A percentile compares a stretch with the other conserved stretches of the same genome.
phyloP scores from a whole-genome alignment of 2,329 filamentous ascomycete species.

The Xylariaceae sp. region DNA sequence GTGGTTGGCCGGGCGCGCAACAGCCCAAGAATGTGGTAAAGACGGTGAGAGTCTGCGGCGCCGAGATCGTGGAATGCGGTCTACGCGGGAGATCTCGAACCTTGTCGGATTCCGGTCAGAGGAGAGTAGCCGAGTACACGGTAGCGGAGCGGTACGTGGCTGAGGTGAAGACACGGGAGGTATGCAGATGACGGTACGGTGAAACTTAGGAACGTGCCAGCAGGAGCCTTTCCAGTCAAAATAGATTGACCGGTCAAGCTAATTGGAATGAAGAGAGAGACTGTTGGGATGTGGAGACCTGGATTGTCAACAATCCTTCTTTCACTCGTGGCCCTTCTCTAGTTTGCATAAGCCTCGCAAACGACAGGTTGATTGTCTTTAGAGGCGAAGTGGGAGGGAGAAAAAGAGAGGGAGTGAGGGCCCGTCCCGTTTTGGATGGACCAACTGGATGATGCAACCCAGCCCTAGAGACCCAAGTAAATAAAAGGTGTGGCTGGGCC shows the following conservation, averaged over 20 bases:
- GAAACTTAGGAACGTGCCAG: conserved; percentile 30
- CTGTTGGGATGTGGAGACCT: conserved; percentile 22
- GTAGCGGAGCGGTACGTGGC: conserved; percentile 11
- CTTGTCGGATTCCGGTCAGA: conserved; percentile 26
- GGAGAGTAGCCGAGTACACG: conserved; percentile 25
- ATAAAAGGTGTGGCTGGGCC: conserved; percentile 32
- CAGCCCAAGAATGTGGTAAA: conserved; percentile 21
- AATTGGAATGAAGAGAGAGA: conserved; percentile 24
- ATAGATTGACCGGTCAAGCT: conserved; percentile 18
- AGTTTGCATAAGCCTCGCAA: conserved; percentile 15
- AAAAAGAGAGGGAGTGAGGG: conserved; percentile 9
- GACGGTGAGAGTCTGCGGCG: conserved; percentile 5
- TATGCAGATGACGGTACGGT: conserved; percentile 24
- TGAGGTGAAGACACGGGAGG: conserved; percentile 14
- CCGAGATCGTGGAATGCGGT: conserved; percentile 19
- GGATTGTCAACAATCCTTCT: conserved; percentile 24
- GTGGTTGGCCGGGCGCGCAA: conserved; percentile 24
- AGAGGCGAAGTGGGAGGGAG: conserved; percentile 12
- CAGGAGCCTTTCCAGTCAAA: conserved; percentile 21
- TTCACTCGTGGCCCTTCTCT: conserved; percentile 23
- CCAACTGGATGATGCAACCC: conserved; percentile 15
- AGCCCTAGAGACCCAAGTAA: conserved; percentile 18
- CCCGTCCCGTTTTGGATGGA: conserved; percentile 19
- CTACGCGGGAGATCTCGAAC: conserved; percentile 15
- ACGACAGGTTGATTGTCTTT: conserved; percentile 13